These are phyloP conservation scores for Myriosclerotinia scirpicola DNA, from an alignment of 2,329 filamentous ascomycete species.

Conservation along the genomic window DNA sequence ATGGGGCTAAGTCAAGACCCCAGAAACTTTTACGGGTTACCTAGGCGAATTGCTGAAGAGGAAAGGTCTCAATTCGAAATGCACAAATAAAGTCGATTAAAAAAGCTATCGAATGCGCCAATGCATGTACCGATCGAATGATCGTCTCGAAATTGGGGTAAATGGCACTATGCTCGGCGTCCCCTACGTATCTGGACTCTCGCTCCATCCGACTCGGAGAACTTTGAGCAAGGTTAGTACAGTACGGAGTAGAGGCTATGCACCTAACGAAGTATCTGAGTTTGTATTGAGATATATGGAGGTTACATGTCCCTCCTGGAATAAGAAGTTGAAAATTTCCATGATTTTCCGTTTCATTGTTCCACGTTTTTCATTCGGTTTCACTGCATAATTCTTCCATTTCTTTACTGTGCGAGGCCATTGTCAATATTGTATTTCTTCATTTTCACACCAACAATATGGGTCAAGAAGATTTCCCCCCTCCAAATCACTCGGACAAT, in stretches of 20 bases:
- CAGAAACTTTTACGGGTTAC: not conserved
- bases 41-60: constrained; percentile 5
- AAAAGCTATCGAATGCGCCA: not conserved
- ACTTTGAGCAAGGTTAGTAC: not conserved
- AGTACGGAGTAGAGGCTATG: not conserved
- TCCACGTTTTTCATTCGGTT: not conserved
- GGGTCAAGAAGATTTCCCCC: not conserved
- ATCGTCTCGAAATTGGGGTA: constrained; percentile 1
- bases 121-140: constrained; percentile 4
- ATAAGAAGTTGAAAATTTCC: constrained; percentile 9
- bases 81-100: not conserved
- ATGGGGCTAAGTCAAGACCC: not conserved
- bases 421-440: not conserved
- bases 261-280: not conserved
- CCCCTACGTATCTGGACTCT: not conserved
- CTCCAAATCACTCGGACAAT: constrained; percentile 20
- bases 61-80: constrained; percentile 1
- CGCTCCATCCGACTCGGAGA: not conserved
- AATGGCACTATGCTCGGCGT: not conserved
- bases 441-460: not conserved
- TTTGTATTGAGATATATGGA: constrained; percentile 6
- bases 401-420: not conserved
- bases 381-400: not conserved
- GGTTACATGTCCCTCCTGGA: constrained; percentile 1
- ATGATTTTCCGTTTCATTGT: not conserved